Base-by-base conservation (phyloP, 2,329 filamentous ascomycete species). In the Pseudodiploospora longispora region DNA sequence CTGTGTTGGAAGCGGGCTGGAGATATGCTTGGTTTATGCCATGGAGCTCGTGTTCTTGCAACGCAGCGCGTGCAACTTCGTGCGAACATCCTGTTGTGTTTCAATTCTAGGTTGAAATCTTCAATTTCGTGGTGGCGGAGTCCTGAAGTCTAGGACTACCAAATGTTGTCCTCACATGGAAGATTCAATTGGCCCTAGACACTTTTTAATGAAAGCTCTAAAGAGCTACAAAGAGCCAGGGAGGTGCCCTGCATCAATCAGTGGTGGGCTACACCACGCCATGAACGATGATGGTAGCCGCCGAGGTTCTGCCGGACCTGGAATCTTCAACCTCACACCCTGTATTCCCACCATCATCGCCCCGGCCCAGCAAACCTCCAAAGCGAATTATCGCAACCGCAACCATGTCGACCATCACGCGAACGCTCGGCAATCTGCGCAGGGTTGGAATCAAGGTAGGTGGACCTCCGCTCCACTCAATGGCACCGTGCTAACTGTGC, bases 391-490 rank as follows among this genome's bases (percentile, higher is more conserved):
- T 40, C 39, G 44, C 51, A 52, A 51, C 63, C 62, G 64, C 64
- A 60, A 66, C 65, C 65, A 98, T 98, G 93, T 97, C 93, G 74
- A 95, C 88, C 49, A 72, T 95, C 59, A 68, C 82, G 54, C 84
- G 93, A 69, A 96, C 91, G 28, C 69, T 96, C 61, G 77, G 82
- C 67, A 95, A 96, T 67, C 65, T 96, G 63, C 83, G 88, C 74
- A 83, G 80, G 70, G 80, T 95, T 63, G 93, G 93, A 44, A 61
- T 96, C 61, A 95, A 90, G 83, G 89, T 89, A 68, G 52, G 68
- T 42, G 4, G 30, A 36, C n/a, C 27, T 37, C 30, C 10, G 6
- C 27, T 7, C 27, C 10, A 33, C 6, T 6, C 35, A 35, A 50
- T 44, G 35, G 38, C 28, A 35, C 29, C 7, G n/a, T 31, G 43